Evolutionary conservation across 2,329 filamentous ascomycete species (phyloP), one percentile per base, ranked within the genome.

Genomic region (Fusarium fujikuroi): DNA sequence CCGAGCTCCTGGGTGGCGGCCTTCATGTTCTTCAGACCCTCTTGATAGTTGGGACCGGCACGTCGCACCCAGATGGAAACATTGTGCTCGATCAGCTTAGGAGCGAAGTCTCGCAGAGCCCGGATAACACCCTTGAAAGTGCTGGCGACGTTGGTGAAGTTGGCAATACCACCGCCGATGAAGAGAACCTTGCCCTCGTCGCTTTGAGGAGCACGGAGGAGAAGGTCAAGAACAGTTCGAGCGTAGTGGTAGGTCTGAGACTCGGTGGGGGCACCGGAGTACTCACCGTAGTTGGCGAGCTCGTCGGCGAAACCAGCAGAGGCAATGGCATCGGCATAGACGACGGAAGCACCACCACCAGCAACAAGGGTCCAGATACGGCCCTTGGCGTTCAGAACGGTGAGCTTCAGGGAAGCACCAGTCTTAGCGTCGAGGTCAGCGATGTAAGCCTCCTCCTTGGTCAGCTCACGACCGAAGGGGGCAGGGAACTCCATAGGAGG

Each of bases 11-110:
- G 91, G 70, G 95, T 96, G 69, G 97, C 95, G 56, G 91, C 90
- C 91, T 98, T 98, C 91, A 99, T 98, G 91, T 98, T 99, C 92
- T 97, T 98, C 76, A 99, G 92, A 87, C 96, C 96, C 87, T 99
- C 96, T 87, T 99, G 96, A 91, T 97, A 99, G 90, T 99, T 99
- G 85, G 96, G 96, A 70, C 96, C 83, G 60, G 96, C 90, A 85
- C 90, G 89, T 80, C 90, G 88, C 74, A 98, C 95, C 96, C 95
- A 98, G 88, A 98, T 98, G 86, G 97, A 92, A 76, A 96, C 94
- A 81, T 97, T 97, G 92, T 99, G 96, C 90, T 99, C 96, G 81
- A 91, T 91, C 77, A 99, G 90, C 74, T 92, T 89, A 73, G 91
- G 91, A 69, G 95, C 90, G 78, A 95, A 95, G 86, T 98, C 96